These are phyloP conservation scores for Toxicodendron radicans DNA, from an alignment of 345 rosid species.

Conservation along the genomic window DNA sequence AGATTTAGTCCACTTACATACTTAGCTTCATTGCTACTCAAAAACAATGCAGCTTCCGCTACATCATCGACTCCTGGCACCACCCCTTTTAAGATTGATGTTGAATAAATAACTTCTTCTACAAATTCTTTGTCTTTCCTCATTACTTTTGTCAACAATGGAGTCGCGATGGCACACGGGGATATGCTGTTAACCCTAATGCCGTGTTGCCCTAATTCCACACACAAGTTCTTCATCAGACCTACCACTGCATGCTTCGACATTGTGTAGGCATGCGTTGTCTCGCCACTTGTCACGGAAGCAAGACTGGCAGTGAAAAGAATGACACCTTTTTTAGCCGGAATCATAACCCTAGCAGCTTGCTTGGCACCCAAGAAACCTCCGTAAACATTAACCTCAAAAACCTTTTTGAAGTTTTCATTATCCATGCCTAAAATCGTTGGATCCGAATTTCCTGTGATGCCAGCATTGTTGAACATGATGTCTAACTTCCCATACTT, in stretches of 20 bases:
- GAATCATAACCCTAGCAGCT: constrained; percentile 52
- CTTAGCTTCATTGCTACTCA: constrained; percentile 42
- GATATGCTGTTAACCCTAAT: constrained; percentile 43
- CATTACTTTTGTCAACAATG: constrained; percentile 28
- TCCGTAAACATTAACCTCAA: constrained; percentile 40
- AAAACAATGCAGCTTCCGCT: constrained; percentile 43
- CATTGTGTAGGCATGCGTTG: constrained; percentile 36
- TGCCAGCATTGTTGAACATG: constrained; percentile 51
- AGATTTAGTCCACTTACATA: constrained; percentile 44
- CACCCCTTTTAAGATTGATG: constrained; percentile 40
- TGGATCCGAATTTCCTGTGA: constrained; percentile 24
- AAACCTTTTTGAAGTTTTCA: constrained; percentile 39
- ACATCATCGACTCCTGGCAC: constrained; percentile 32
- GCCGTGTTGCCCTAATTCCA: constrained; percentile 44
- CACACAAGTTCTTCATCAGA: constrained; percentile 43
- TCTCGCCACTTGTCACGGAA: constrained; percentile 28
- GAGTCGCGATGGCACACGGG: constrained; percentile 37
- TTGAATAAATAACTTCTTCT: constrained; percentile 26
- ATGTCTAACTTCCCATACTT: constrained; percentile 44
- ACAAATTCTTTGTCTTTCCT: constrained; percentile 24
- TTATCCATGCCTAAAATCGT: constrained; percentile 23
- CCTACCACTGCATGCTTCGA: constrained; percentile 54
- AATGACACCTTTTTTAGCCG: constrained; percentile 37
- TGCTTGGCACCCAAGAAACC: constrained; percentile 48
- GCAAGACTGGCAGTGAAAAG: constrained; percentile 44